These are phyloP conservation scores for Serendipita sp. DNA, from an alignment of 768 basidiomycete genomes.

Conservation along the genomic window DNA sequence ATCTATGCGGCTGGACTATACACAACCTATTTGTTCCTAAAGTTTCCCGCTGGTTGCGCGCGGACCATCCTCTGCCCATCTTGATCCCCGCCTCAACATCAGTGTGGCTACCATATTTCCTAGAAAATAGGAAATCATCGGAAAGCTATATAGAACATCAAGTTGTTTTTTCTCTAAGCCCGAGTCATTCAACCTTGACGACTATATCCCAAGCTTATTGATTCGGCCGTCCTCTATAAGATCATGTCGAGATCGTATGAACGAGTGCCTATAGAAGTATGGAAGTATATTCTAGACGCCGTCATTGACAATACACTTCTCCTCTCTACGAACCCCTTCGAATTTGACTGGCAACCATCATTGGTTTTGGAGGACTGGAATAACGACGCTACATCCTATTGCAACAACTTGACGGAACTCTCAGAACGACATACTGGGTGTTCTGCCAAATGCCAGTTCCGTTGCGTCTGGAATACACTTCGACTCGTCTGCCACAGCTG, in stretches of 20 bases:
- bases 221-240: too few species aligned
- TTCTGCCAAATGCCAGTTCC: neutral
- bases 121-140: too few species aligned
- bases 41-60: too few species aligned
- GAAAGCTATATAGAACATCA: too few species aligned
- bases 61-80: too few species aligned
- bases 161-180: too few species aligned
- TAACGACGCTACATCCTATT: neutral
- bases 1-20: too few species aligned
- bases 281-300: neutral
- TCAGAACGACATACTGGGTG: neutral
- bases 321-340: neutral
- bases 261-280: neutral
- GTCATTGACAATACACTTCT: neutral
- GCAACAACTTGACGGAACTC: neutral
- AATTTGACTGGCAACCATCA: neutral
- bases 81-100: too few species aligned
- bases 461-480: neutral
- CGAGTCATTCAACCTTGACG: too few species aligned
- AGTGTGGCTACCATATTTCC: too few species aligned
- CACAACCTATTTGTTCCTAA: too few species aligned
- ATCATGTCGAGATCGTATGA: neutral
- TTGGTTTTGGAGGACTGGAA: neutral
- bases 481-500: neutral
- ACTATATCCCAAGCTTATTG: too few species aligned